Conservation (phyloP, 2,329 filamentous ascomycete genomes). For the Ophiostoma ulmi region DNA sequence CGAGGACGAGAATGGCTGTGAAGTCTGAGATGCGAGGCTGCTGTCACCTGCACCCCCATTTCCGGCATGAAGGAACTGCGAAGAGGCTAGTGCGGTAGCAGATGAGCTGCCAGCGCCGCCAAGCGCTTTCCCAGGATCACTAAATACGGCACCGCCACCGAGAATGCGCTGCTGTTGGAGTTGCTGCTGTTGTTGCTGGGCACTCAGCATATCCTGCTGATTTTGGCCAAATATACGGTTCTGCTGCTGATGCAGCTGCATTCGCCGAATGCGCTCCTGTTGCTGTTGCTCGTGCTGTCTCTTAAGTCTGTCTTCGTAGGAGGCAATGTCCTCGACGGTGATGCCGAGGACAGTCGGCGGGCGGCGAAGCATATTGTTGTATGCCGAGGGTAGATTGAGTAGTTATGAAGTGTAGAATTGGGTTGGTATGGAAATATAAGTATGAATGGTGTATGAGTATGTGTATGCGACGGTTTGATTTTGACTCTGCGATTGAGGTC, state of each 20-base stretch:
- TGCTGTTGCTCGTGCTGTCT: conserved; percentile 22
- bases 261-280: conserved; percentile 18
- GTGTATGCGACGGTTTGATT: neutral
- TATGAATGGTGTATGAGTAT: neutral
- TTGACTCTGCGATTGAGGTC: neutral
- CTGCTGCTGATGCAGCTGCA: conserved; percentile 19
- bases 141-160: neutral
- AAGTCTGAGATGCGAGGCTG: neutral
- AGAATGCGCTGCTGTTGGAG: conserved; percentile 10
- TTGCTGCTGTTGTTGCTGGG: conserved; percentile 6
- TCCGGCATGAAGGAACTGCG: neutral
- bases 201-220: neutral
- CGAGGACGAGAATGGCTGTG: conserved; percentile 6
- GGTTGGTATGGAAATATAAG: neutral
- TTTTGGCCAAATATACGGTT: conserved; percentile 10
- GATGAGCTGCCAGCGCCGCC: neutral
- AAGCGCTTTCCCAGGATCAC: conserved; percentile 6
- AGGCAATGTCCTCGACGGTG: conserved; percentile 64
- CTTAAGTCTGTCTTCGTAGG: conserved; percentile 59
- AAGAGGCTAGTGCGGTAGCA: neutral
- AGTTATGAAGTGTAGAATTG: neutral
- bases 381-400: neutral
- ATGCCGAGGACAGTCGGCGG: conserved; percentile 63
- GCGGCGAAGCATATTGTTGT: conserved; percentile 38
- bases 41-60: neutral